Conservation (phyloP, 331 rosid genomes). For the Erythrophleum ivorense region DNA sequence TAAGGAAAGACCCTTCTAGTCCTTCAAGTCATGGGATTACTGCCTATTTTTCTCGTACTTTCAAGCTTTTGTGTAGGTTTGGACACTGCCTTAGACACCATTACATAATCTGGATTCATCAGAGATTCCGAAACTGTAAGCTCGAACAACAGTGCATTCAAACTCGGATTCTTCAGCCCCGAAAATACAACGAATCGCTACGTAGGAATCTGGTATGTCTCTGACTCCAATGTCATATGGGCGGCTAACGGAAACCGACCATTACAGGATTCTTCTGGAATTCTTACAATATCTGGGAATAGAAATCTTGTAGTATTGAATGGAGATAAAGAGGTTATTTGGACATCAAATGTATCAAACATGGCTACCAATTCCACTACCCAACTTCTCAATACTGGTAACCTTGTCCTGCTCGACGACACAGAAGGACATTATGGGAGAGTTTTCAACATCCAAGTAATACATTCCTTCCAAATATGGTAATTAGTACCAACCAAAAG, state of each 20-base stretch:
- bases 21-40: neutral
- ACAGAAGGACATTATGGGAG: no score
- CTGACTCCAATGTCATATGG: neutral
- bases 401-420: no score
- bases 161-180: slow-evolving; percentile 28
- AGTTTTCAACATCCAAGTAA: no score
- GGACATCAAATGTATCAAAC: no score
- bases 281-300: no score
- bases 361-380: no score
- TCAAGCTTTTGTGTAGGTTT: neutral
- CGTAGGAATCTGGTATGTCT: slow-evolving; percentile 23
- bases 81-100: neutral
- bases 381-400: no score
- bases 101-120: neutral
- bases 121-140: neutral
- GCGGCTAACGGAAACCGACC: slow-evolving; percentile 27
- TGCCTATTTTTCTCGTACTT: no score
- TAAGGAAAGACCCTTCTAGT: neutral
- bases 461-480: no score
- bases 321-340: no score
- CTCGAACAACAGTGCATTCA: neutral
- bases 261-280: neutral
- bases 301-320: no score
- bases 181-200: neutral
- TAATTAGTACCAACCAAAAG: no score